These are phyloP conservation scores for Spinacia oleracea DNA, from an alignment of 179 eudicot species.

Conservation along the genomic window DNA sequence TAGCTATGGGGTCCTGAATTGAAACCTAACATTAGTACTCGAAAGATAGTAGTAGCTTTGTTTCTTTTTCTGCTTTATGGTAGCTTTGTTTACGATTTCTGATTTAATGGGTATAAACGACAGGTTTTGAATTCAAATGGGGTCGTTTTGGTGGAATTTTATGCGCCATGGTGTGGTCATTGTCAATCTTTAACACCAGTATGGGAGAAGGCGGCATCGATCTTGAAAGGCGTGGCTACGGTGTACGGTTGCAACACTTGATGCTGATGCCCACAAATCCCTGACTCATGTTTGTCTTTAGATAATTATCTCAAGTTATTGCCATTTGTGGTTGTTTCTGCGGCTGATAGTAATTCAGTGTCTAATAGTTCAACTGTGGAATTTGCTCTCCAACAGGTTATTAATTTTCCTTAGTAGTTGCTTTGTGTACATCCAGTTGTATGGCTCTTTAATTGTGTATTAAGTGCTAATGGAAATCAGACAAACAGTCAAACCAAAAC, in stretches of 20 bases:
- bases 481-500: not conserved
- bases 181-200: conserved; percentile 82
- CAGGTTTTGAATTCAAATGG: conserved; percentile 85
- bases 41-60: too few species aligned
- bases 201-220: conserved; percentile 85
- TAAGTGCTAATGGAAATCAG: not conserved
- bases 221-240: conserved; percentile 85
- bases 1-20: too few species aligned
- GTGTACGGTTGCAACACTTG: conserved; percentile 85
- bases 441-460: not conserved
- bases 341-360: not conserved
- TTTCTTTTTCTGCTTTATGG: too few species aligned
- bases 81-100: too few species aligned
- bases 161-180: conserved; percentile 98
- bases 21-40: too few species aligned
- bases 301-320: not conserved
- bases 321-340: not conserved
- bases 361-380: conserved; percentile 25
- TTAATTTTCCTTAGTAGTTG: not conserved
- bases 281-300: conserved; percentile 65
- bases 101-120: conserved; percentile 22
- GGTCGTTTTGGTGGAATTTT: conserved; percentile 87
- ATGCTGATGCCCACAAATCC: conserved; percentile 83
- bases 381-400: conserved; percentile 68
- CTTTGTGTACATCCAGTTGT: not conserved